These are phyloP conservation scores for Podosphaera aphanis DNA, from an alignment of 2,329 filamentous ascomycete species.

Conservation along the genomic window DNA sequence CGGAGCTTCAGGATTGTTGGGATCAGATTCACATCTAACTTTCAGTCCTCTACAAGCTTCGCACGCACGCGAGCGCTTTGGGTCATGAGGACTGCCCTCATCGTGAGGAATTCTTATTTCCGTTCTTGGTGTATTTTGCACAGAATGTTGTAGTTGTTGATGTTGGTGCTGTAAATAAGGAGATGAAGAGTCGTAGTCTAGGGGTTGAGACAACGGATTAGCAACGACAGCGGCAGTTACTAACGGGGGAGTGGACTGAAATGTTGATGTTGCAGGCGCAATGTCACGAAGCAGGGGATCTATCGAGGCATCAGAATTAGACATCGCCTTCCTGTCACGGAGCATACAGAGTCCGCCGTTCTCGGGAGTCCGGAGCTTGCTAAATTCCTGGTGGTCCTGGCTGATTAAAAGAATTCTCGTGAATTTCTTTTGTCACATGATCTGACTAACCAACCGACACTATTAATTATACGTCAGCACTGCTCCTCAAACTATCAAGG, in stretches of 20 bases:
- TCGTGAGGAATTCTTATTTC: slow-evolving; percentile 1
- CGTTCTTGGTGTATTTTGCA: neutral
- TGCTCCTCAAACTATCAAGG: too few species aligned
- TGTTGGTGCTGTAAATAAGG: neutral
- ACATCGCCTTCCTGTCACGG: slow-evolving; percentile 1
- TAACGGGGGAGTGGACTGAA: neutral
- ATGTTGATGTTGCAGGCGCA: neutral
- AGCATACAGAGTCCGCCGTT: neutral
- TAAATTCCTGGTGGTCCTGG: neutral
- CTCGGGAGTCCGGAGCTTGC: slow-evolving; percentile 1
- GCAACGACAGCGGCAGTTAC: neutral
- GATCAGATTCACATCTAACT: slow-evolving; percentile 19
- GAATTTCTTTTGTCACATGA: neutral
- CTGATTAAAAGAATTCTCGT: neutral
- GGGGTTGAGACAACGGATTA: neutral
- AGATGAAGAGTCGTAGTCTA: neutral
- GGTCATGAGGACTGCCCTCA: slow-evolving; percentile 10
- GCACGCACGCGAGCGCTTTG: slow-evolving; percentile 19
- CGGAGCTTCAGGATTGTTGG: slow-evolving; percentile 14
- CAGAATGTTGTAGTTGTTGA: neutral
- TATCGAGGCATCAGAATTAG: slow-evolving; percentile 1
- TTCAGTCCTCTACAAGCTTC: slow-evolving; percentile 21
- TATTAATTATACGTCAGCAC: too few species aligned
- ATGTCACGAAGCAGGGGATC: slow-evolving; percentile 1
- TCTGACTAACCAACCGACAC: neutral